Evolutionary conservation across 192 early-diverging fungal species (phyloP), one percentile per base, ranked within the genome.

Genomic region (Lobulomyces angularis): DNA sequence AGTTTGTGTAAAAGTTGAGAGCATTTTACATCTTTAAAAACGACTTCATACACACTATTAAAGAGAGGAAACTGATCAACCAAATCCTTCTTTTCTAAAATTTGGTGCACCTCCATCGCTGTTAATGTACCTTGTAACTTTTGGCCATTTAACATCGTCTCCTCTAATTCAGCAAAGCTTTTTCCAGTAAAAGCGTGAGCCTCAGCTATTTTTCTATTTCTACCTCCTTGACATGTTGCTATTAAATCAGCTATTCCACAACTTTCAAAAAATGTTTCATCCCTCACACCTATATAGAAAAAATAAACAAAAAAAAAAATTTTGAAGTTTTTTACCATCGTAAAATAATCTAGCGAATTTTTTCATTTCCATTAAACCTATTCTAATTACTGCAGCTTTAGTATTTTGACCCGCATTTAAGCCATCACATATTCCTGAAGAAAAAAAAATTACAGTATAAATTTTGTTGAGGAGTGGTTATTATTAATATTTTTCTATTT

Each of bases 181-280:
- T 94, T 93, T n/a, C 88, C 88, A 3, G 88, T 93, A 20, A 56
- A 55, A 27, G 90, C 87, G 56, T 81, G 81, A 5, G 85, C 88
- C 53, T 95, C 91, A 0, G 90, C 90, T 32, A 95, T 77, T 42
- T 79, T 79, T 31, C 90, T 74, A 70, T 97, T 94, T 35, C 91
- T 75, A n/a, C 94, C 94, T 50, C 94, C 94, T 48, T 80, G 85
- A 69, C 91, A 90, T 17, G 88, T 93, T 1, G 94, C 91, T 45
- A 97, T 94, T 0, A 90, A 65, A 59, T 94, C 94, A 25, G 94
- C 94, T 27, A 92, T 77, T 45, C 94, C 94, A 53, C 94, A 98
- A 45, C 81, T 85, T 57, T 98, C 91, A 58, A 92, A 89, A 56
- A 94, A 95, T 8, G 94, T 98, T 51, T 83, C 83, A 46, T 85